Evolutionary conservation across 1,284 basidiomycete genomes (phyloP).

Genomic region (Papiliotrema nemorosa): DNA sequence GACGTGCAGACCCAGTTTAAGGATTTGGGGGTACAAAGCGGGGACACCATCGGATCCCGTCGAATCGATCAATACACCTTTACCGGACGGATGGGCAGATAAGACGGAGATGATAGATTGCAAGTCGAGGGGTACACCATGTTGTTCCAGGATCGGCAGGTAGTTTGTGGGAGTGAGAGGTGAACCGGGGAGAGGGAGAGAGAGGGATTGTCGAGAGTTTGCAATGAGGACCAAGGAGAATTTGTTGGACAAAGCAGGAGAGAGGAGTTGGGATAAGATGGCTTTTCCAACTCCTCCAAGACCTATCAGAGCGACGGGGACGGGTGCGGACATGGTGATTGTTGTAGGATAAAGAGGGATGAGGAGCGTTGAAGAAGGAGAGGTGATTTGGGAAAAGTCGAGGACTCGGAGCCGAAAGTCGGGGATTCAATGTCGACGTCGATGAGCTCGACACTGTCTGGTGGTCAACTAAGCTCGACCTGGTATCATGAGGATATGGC

Average conservation of each 20-base stretch:
- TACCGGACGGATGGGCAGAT: constrained; percentile 51
- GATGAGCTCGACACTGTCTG: background rate
- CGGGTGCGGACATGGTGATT: constrained; percentile 16
- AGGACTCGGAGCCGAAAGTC: background rate
- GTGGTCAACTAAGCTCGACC: background rate
- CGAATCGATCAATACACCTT: constrained; percentile 85
- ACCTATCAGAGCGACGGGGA: constrained; percentile 71
- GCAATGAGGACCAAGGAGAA: constrained; percentile 73
- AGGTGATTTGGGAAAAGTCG: background rate
- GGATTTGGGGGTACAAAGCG: constrained; percentile 73
- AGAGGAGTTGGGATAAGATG: constrained; percentile 66
- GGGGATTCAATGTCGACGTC: background rate
- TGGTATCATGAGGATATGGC: too few species aligned
- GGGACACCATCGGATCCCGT: constrained; percentile 86
- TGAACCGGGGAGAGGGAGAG: constrained; percentile 53
- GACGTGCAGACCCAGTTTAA: constrained; percentile 75
- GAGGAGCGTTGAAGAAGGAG: background rate
- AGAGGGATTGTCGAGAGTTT: constrained; percentile 67
- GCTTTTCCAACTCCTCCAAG: constrained; percentile 84
- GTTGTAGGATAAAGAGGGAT: background rate
- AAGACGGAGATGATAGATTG: constrained; percentile 49
- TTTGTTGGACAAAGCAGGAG: constrained; percentile 58
- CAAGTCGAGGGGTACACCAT: constrained; percentile 50
- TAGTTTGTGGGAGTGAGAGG: constrained; percentile 50
- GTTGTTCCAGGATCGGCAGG: constrained; percentile 42